Base-by-base conservation (phyloP, 192 early-diverging fungal genomes). In the Coemansia javaensis region DNA sequence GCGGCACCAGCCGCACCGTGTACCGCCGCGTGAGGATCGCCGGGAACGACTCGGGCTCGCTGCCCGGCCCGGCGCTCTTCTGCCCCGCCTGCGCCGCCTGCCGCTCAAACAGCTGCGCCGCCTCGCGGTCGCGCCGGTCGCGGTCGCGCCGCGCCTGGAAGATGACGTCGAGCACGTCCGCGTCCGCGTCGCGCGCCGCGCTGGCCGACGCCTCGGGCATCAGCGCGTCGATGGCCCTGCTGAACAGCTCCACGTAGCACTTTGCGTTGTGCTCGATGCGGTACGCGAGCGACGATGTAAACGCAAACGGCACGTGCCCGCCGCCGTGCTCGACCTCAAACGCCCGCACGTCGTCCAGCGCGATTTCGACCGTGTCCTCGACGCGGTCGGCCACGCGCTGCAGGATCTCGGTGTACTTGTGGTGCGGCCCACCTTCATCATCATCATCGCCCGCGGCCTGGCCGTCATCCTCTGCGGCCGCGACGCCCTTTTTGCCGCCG, bases 161-260 rank as follows among this genome's bases (percentile, higher is more conserved):
- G 44, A 98, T 81, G 27, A 95, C 93, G 52, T 96, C 92, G 21
- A 94, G 64, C 15, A 93, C 92, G 53, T 84, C 81, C 40, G 84
- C 85, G 4, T 86, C 80, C 14, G 83, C 64, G 30, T 63, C 71
- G 15, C 62, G 33, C 41, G 46, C 39, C 14, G 55, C 59, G 53
- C 40, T 50, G 27, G 54, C 54, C 23, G 59, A 67, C 5, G 79
- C 59, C 35, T 76, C 48, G 7, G 82, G 78, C 46, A 86, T 73
- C 32, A 87, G 25, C 24, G 32, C 34, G 63, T 91, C 93, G 64
- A 93, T 82, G 9, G 82, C 87, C 42, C 61, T 73, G 53, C 76
- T 82, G 58, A 94, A 85, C 30, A 98, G 72, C 42, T 84, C 79
- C 16, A 85, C 76, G 66, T 94, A 98, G 38, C 85, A 81, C 56